Evolutionary conservation across 768 basidiomycete species (phyloP).

Genomic region (Macrolepiota fuliginosa): DNA sequence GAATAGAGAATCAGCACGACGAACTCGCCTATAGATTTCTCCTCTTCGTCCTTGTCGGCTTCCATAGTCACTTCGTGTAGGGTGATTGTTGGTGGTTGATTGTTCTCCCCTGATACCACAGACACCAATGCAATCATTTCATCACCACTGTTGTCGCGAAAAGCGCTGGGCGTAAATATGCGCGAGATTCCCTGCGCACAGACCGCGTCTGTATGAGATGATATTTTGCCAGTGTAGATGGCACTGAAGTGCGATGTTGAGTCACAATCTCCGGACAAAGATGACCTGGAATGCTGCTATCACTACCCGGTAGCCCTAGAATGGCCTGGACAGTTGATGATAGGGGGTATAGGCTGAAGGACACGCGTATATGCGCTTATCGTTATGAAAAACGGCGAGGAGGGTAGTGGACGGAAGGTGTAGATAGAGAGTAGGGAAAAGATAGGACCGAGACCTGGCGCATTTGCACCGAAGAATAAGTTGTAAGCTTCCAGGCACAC

Average conservation of each 20-base stretch:
- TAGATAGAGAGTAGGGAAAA: conserved; percentile 11
- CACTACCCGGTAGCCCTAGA: neutral
- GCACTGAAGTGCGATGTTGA: neutral
- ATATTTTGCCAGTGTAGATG: conserved; percentile 7
- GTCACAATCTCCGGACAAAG: neutral
- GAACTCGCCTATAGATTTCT: conserved; percentile 2
- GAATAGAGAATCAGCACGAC: too few species aligned
- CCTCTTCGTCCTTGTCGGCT: conserved; percentile 6
- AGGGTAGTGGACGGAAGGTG: neutral
- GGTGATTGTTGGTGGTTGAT: conserved; percentile 2
- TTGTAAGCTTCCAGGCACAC: conserved; percentile 13
- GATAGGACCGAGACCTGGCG: conserved; percentile 10
- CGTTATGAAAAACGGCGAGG: neutral
- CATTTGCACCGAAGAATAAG: conserved; percentile 14
- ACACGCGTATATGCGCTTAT: neutral
- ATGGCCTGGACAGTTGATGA: neutral
- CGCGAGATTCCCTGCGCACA: conserved; percentile 2
- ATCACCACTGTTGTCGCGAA: conserved; percentile 10
- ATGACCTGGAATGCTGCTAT: conserved; percentile 1
- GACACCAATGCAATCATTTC: conserved; percentile 13
- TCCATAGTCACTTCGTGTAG: conserved; percentile 5
- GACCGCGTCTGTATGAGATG: conserved; percentile 3
- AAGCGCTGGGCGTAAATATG: neutral
- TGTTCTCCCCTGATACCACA: neutral
- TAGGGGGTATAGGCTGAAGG: neutral